Conservation (phyloP, 495 filamentous ascomycete genomes). For the Trichocladium antarcticum region DNA sequence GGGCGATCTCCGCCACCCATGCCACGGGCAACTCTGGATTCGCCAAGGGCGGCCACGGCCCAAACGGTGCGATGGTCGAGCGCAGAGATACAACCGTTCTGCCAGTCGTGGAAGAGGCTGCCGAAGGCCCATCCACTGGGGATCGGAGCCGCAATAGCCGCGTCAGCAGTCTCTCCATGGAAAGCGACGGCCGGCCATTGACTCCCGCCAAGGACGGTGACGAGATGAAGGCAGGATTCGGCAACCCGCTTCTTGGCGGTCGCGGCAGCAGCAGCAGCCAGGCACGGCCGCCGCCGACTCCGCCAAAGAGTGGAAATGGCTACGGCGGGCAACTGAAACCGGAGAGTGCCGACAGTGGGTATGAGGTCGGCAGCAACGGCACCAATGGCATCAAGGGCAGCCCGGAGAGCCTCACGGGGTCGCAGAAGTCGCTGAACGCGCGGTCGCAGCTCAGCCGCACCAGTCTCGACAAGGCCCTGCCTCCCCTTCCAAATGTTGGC, state of each 20-base stretch:
- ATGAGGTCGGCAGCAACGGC: conserved; percentile 16
- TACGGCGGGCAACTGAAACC: conserved; percentile 25
- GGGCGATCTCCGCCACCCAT: conserved; percentile 36
- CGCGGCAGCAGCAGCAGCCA: conserved; percentile 24
- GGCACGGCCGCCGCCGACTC: conserved; percentile 30
- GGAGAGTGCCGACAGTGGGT: conserved; percentile 31
- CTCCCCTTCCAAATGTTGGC: conserved; percentile 36
- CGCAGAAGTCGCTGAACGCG: conserved; percentile 20
- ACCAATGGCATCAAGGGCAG: conserved; percentile 1
- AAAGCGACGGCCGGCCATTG: conserved; percentile 34
- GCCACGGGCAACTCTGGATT: conserved; percentile 38
- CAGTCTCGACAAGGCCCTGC: conserved; percentile 45
- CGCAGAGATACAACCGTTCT: conserved; percentile 57
- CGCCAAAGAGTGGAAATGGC: conserved; percentile 33
- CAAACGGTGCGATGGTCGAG: conserved; percentile 36
- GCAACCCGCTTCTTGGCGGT: conserved; percentile 28
- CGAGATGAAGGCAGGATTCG: conserved; percentile 36
- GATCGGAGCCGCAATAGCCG: conserved; percentile 35
- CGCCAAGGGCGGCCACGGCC: conserved; percentile 39
- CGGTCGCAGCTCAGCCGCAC: conserved; percentile 29
- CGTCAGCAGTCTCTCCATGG: conserved; percentile 28
- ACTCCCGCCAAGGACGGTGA: conserved; percentile 32
- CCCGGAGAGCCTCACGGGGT: conserved; percentile 19
- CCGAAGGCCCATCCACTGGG: conserved; percentile 64
- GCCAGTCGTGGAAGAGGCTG: conserved; percentile 88